Evolutionary conservation across 2,329 filamentous ascomycete species (phyloP).

Genomic region (Fusarium begoniae): DNA sequence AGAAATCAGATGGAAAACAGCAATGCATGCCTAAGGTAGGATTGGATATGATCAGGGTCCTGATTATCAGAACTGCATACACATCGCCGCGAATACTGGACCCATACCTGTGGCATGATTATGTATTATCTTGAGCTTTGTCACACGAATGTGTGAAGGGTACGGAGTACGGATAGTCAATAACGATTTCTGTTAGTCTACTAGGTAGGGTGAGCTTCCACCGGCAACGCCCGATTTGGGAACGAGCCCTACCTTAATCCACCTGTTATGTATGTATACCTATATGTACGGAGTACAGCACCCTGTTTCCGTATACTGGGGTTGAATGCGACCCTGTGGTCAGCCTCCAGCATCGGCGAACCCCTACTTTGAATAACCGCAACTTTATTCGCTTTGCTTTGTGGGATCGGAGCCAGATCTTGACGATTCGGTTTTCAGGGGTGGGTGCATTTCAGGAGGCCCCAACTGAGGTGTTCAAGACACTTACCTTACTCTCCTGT

Average conservation of each 20-base stretch:
- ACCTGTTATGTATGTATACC: not conserved
- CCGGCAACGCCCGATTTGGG: constrained; percentile 20
- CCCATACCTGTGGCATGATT: constrained; percentile 20
- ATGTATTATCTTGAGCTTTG: not conserved
- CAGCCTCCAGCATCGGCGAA: constrained; percentile 18
- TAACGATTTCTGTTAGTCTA: not conserved
- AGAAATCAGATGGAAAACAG: not conserved
- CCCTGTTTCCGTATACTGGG: constrained; percentile 16
- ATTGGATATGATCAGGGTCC: constrained; percentile 17
- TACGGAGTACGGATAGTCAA: not conserved
- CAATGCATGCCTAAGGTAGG: not conserved
- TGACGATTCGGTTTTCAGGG: not conserved
- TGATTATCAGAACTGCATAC: constrained; percentile 14
- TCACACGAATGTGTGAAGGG: constrained; percentile 5
- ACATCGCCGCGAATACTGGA: constrained; percentile 16
- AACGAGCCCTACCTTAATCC: constrained; percentile 27
- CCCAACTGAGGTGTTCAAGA: not conserved
- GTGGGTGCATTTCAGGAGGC: not conserved
- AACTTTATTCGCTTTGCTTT: constrained; percentile 21
- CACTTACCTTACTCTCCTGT: not conserved
- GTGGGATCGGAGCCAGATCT: constrained; percentile 11
- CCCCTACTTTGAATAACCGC: constrained; percentile 18
- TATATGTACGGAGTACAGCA: not conserved
- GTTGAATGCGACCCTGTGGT: constrained; percentile 22
- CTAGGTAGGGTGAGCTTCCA: not conserved